Percentiles rank a stretch among this genome's conserved stretches.
phyloP scores from a whole-genome alignment of 2,329 filamentous ascomycete genomes.

The Trichoderma sp. region DNA sequence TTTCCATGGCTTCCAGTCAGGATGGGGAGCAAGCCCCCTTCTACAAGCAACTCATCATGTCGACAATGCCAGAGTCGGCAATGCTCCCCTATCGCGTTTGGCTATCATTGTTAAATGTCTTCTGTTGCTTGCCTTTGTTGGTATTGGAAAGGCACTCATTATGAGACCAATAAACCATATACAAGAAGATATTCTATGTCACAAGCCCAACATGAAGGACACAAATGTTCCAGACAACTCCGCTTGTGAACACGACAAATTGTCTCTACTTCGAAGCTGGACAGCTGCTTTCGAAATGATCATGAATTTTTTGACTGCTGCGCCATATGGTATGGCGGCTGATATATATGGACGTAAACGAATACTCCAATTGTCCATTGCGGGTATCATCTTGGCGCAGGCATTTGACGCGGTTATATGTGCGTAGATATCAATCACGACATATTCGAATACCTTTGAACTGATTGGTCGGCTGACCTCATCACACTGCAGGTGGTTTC shows the following conservation, averaged over 20 bases:
- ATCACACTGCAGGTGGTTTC: neutral
- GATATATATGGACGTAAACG: slow-evolving; percentile 11
- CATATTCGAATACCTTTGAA: neutral
- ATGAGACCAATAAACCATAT: neutral
- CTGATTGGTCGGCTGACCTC: neutral
- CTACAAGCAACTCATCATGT: neutral
- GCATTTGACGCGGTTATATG: slow-evolving; percentile 7
- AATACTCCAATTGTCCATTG: slow-evolving; percentile 3
- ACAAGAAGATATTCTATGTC: slow-evolving; percentile 10
- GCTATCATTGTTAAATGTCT: slow-evolving; percentile 5
- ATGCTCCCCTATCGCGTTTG: neutral
- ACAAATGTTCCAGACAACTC: neutral
- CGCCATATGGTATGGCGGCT: slow-evolving; percentile 4
- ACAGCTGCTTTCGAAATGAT: neutral
- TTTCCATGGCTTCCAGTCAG: slow-evolving; percentile 2
- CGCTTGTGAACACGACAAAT: neutral
- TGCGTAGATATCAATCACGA: neutral
- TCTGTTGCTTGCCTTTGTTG: neutral
- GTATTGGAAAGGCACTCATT: slow-evolving; percentile 11
- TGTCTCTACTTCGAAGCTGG: slow-evolving; percentile 1
- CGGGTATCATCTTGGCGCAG: slow-evolving; percentile 1
- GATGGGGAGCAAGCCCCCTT: slow-evolving; percentile 9
- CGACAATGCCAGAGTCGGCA: slow-evolving; percentile 1
- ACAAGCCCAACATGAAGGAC: neutral
- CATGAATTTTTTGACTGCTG: neutral